Percentiles rank a stretch among this genome's conserved stretches.
Conservation (phyloP, 768 basidiomycete genomes). For the Tephrocybe sp. region DNA sequence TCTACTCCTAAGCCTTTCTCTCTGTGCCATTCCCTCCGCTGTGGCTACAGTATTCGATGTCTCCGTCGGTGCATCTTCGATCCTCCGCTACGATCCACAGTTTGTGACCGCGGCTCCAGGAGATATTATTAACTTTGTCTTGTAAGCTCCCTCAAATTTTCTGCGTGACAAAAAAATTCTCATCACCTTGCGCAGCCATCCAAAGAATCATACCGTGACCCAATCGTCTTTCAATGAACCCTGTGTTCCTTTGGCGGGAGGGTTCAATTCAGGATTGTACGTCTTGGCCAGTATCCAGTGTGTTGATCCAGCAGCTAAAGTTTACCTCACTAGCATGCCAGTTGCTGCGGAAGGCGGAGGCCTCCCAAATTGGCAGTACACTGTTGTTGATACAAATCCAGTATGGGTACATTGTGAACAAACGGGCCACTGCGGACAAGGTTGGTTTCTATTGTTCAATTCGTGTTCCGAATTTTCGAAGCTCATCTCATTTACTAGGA, state of each 20-base stretch:
- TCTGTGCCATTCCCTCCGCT: conserved; percentile 27
- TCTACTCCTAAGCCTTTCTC: conserved; percentile 15
- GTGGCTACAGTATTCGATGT: conserved; percentile 31
- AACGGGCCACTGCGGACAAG: conserved; percentile 48
- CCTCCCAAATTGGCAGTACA: conserved; percentile 38
- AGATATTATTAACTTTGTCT: conserved; percentile 48
- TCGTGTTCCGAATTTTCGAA: not conserved
- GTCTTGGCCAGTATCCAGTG: conserved; percentile 11
- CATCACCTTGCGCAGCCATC: conserved; percentile 34
- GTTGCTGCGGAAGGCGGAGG: conserved; percentile 37
- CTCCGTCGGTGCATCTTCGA: conserved; percentile 33
- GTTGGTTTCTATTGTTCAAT: conserved; percentile 12
- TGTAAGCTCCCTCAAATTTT: no score
- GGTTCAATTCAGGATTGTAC: conserved; percentile 39
- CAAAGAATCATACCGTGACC: conserved; percentile 50
- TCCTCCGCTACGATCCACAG: conserved; percentile 31
- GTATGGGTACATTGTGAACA: conserved; percentile 63
- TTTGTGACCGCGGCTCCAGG: conserved; percentile 41
- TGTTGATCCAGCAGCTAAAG: not conserved
- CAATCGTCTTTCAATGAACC: conserved; percentile 46
- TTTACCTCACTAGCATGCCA: conserved; percentile 30
- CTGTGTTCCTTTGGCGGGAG: conserved; percentile 26
- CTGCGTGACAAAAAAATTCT: no score
- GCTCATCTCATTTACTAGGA: conserved; percentile 27
- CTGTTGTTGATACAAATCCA: conserved; percentile 43